Base-by-base conservation (phyloP, 331 rosid genomes). In the Pyracantha coccinea region DNA sequence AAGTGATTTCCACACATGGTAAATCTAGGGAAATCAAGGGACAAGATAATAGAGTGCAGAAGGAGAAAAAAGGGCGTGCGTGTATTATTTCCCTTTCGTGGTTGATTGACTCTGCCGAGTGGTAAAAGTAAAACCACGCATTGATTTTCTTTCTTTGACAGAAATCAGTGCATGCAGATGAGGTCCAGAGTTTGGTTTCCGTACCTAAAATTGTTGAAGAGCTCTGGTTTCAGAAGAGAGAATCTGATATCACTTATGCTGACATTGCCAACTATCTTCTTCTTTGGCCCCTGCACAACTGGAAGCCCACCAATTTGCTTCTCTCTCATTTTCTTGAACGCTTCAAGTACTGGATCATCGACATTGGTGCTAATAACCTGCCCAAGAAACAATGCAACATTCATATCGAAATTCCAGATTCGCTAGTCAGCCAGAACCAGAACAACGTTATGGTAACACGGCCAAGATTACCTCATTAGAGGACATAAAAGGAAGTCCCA, bases 401-500 rank as follows among this genome's bases (percentile, higher is more conserved):
- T 13, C 27, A 33, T 15, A 35, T 13, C 45, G 47, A 60, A 76
- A 68, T 71, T 77, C 66, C 71, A 61, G 79, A 66, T 45, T 32
- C 11, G 15, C 58, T 68, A 23, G 32, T 63, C 28, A 79, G 54
- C 19, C n/a, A 14, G 10, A 57, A 45, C 75, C 62, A 52, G 33
- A 31, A 52, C 65, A 29, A 9, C 53, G 20, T 54, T 31, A 7
- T 19, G 50, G 50, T 44, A 44, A 13, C 50, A 13, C 20, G 20
- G 35, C 20, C 52, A 61, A 63, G 8, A 71, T 77, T 83, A 78
- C 97, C 91, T 91, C 91, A 29, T 76, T 73, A 12, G 83, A 29
- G 33, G 90, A 52, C 94, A 88, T 87, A 86, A 89, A 91, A 19
- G 97, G 98, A 81, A 93, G 97, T 75, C 97, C 98, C 53, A 92